Conservation (phyloP, 257 asterid species). For the Sherardia arvensis region DNA sequence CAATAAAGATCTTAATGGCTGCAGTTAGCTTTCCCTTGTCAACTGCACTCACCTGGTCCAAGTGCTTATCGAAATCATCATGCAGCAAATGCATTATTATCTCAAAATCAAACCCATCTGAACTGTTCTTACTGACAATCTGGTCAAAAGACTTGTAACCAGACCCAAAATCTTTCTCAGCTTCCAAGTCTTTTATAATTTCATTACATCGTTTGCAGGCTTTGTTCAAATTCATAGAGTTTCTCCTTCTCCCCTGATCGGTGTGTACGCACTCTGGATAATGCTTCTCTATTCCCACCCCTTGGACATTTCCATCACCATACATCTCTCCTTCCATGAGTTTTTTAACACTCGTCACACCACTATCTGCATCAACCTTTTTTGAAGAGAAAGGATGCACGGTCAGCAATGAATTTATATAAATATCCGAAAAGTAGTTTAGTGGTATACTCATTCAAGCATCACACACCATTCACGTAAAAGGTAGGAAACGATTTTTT, state of each 20-base stretch:
- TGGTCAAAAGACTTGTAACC: slow-evolving; percentile 25
- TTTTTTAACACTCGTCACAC: slow-evolving; percentile 65
- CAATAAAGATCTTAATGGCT: slow-evolving; percentile 53
- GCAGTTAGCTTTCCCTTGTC: slow-evolving; percentile 54
- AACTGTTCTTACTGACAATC: slow-evolving; percentile 18
- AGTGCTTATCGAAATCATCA: slow-evolving; percentile 21
- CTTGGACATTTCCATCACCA: slow-evolving; percentile 34
- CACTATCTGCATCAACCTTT: slow-evolving; percentile 44
- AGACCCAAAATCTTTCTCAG: slow-evolving; percentile 17
- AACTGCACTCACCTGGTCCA: slow-evolving; percentile 25
- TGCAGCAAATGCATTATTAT: slow-evolving; percentile 28
- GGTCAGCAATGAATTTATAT: not conserved
- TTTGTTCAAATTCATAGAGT: slow-evolving; percentile 26
- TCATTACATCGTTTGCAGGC: slow-evolving; percentile 28
- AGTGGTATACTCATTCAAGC: not conserved
- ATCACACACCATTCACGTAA: not conserved
- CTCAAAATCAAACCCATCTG: slow-evolving; percentile 43
- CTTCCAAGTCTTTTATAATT: slow-evolving; percentile 35
- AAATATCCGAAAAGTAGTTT: slow-evolving; percentile 1
- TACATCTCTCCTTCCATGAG: slow-evolving; percentile 93
- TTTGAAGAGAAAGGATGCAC: slow-evolving; percentile 7
- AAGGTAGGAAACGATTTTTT: slow-evolving; percentile 2
- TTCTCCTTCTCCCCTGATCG: slow-evolving; percentile 30
- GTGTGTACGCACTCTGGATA: slow-evolving; percentile 19
- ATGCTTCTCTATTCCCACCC: slow-evolving; percentile 20